A percentile compares a stretch with the other conserved stretches of the same genome.
phyloP scores from a whole-genome alignment of 148 eudicot species.

The Spergularia marina region DNA sequence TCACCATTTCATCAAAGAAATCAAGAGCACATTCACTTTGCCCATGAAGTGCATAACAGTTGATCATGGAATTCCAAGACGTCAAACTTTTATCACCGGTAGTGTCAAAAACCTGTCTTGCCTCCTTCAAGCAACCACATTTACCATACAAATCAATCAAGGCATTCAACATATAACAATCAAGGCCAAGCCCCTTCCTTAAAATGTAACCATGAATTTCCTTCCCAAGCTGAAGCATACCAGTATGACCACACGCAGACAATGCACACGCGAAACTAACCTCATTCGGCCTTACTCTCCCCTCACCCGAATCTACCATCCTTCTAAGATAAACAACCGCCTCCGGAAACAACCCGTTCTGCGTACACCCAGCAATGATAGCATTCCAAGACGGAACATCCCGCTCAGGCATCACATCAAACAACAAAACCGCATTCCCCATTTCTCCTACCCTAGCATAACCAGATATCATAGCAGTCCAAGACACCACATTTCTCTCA shows the following conservation, averaged over 20 bases:
- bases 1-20: conserved; percentile 60
- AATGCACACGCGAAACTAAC: conserved; percentile 55
- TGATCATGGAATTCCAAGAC: conserved; percentile 77
- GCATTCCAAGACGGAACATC: conserved; percentile 78
- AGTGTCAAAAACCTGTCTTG: conserved; percentile 46
- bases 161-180: conserved; percentile 44
- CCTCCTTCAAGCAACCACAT: conserved; percentile 65
- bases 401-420: conserved; percentile 59
- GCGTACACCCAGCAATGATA: conserved; percentile 65
- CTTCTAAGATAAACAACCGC: conserved; percentile 52
- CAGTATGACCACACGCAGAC: conserved; percentile 69
- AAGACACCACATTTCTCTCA: conserved; percentile 66
- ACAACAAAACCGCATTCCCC: conserved; percentile 55
- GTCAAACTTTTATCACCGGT: conserved; percentile 37
- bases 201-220: conserved; percentile 54
- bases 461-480: conserved; percentile 78
- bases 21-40: conserved; percentile 41
- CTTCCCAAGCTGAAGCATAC: conserved; percentile 68
- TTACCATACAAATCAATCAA: conserved; percentile 83
- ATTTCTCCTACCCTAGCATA: conserved; percentile 59
- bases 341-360: conserved; percentile 67
- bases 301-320: conserved; percentile 38
- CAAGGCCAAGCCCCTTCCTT: conserved; percentile 38
- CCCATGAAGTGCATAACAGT: conserved; percentile 71
- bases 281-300: conserved; percentile 45